These are phyloP conservation scores for Ustilago hordei DNA, from an alignment of 1,284 basidiomycete species.

Conservation along the genomic window DNA sequence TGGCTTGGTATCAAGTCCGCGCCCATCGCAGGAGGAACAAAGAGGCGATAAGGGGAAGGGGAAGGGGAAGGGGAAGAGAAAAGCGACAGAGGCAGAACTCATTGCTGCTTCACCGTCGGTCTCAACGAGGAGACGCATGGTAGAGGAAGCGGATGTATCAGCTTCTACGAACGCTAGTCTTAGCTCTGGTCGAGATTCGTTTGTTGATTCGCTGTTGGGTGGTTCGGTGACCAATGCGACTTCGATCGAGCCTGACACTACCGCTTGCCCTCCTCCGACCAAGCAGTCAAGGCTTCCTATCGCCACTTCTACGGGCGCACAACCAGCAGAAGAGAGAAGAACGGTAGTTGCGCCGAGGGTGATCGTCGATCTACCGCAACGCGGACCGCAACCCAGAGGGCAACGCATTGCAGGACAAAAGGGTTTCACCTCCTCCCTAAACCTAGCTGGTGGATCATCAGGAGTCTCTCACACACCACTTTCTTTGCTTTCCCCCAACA, in stretches of 20 bases:
- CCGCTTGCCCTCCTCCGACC: background rate
- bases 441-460: conserved; percentile 29
- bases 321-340: background rate
- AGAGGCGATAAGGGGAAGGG: conserved; percentile 25
- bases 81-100: conserved; percentile 25
- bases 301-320: background rate
- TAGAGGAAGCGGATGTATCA: conserved; percentile 11
- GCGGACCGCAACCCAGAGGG: no score
- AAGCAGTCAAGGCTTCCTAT: background rate
- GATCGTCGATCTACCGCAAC: no score
- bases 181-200: conserved; percentile 4
- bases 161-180: background rate
- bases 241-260: conserved; percentile 7
- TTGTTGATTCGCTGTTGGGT: conserved; percentile 7
- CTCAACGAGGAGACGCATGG: background rate
- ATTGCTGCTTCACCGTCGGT: background rate
- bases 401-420: background rate
- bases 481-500: conserved; percentile 40
- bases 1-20: conserved; percentile 18
- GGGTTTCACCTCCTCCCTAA: conserved; percentile 11
- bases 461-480: conserved; percentile 44
- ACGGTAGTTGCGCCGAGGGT: no score
- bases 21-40: conserved; percentile 1
- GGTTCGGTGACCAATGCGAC: conserved; percentile 22
- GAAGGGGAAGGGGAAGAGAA: conserved; percentile 23